Evolutionary conservation across 2,329 filamentous ascomycete species (phyloP).

Genomic region (Neopestalotiopsis sp.): DNA sequence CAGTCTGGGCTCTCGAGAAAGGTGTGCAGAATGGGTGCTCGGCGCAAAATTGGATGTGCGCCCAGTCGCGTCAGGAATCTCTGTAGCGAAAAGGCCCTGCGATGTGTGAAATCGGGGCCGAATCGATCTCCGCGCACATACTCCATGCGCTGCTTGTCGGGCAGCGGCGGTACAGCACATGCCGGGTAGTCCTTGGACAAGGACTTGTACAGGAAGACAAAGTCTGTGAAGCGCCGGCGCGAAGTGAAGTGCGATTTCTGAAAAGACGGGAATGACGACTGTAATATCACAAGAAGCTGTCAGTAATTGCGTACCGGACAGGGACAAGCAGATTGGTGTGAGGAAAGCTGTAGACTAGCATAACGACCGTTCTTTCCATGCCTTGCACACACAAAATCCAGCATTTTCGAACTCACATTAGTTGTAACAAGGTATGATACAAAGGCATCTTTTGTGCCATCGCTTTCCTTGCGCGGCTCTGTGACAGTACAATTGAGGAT

Average conservation of each 20-base stretch:
- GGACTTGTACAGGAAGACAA: constrained; percentile 93
- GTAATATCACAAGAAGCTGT: neutral
- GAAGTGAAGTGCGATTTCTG: constrained; percentile 80
- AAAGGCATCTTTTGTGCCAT: constrained; percentile 95
- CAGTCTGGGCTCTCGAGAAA: constrained; percentile 95
- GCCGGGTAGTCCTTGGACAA: constrained; percentile 87
- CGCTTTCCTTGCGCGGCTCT: constrained; percentile 89
- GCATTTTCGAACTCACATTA: constrained; percentile 60
- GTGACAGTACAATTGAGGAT: constrained; percentile 83
- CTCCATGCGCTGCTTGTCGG: constrained; percentile 99
- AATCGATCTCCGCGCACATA: constrained; percentile 97
- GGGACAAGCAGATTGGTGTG: neutral
- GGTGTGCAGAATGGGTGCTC: constrained; percentile 80
- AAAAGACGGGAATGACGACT: constrained; percentile 96
- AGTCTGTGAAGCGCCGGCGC: constrained; percentile 94
- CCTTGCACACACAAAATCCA: neutral
- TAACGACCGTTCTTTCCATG: neutral
- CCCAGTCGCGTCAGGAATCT: constrained; percentile 88
- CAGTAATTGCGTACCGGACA: neutral
- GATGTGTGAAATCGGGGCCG: constrained; percentile 86
- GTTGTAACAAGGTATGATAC: constrained; percentile 95
- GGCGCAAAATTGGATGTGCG: constrained; percentile 86
- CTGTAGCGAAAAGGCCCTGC: constrained; percentile 87
- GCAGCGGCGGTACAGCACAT: constrained; percentile 90
- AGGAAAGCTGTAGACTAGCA: neutral